Conservation (phyloP, 768 basidiomycete genomes). For the Rhizopogon roseolus region DNA sequence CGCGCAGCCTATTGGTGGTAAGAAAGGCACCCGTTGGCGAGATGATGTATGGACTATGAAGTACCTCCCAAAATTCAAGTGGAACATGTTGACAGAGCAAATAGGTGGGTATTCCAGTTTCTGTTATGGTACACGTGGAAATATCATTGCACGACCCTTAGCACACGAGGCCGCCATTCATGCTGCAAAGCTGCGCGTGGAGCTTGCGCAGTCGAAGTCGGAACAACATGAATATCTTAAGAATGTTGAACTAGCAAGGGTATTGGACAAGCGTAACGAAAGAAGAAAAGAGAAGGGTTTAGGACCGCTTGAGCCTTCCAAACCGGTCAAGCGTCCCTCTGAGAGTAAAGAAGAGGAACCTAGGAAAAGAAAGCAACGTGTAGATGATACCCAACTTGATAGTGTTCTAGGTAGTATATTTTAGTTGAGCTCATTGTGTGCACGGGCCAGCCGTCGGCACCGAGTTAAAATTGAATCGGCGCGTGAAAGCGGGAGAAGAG, state of each 20-base stretch:
- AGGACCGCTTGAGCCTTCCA: slow-evolving; percentile 29
- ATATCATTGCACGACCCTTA: slow-evolving; percentile 26
- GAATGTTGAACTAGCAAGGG: slow-evolving; percentile 89
- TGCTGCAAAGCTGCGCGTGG: slow-evolving; percentile 83
- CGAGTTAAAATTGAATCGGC: slow-evolving; percentile 18
- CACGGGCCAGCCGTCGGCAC: slow-evolving; percentile 10
- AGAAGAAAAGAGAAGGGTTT: slow-evolving; percentile 57
- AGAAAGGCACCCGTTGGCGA: slow-evolving; percentile 85
- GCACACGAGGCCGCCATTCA: slow-evolving; percentile 93
- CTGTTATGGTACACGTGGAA: neutral
- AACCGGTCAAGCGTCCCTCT: slow-evolving; percentile 12
- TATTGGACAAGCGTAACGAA: slow-evolving; percentile 76
- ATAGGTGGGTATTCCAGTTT: slow-evolving; percentile 64
- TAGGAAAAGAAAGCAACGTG: slow-evolving; percentile 10
- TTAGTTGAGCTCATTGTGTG: slow-evolving; percentile 22
- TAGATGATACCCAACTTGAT: slow-evolving; percentile 25
- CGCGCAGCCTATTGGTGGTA: slow-evolving; percentile 91
- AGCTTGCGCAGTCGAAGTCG: slow-evolving; percentile 78
- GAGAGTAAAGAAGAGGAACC: slow-evolving; percentile 6
- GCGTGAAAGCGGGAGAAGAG: slow-evolving; percentile 12
- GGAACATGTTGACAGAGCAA: slow-evolving; percentile 98
- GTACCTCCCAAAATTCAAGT: slow-evolving; percentile 95
- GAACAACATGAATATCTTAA: slow-evolving; percentile 92
- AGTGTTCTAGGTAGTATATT: slow-evolving; percentile 50
- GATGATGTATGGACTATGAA: slow-evolving; percentile 99